A percentile compares a stretch with the other conserved stretches of the same genome.
Conservation (phyloP, 768 basidiomycete species). For the Mycena rebaudengoi region DNA sequence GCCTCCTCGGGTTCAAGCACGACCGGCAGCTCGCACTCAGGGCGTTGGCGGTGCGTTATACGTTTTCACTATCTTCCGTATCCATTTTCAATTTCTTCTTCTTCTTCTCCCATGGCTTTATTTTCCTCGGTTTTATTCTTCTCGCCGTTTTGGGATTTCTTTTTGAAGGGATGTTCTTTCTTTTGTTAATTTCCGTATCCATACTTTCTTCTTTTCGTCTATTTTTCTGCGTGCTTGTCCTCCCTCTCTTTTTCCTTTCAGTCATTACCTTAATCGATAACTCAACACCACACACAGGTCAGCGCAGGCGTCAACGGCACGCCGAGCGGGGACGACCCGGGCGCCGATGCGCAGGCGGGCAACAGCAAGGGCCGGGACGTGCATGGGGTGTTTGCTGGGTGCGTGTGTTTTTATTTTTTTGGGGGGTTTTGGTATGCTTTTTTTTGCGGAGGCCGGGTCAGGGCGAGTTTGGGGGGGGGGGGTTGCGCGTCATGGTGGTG, state of each 20-base stretch:
- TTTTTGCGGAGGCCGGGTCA: too few relatives aligned
- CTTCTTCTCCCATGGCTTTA: not conserved
- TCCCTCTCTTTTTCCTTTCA: not conserved
- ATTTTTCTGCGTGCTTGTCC: not conserved
- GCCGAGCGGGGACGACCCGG: not conserved
- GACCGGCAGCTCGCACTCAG: conserved; percentile 74
- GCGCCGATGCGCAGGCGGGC: too few relatives aligned
- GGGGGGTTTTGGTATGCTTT: too few relatives aligned
- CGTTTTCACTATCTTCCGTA: too few relatives aligned
- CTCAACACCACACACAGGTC: not conserved
- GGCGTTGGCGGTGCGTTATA: conserved; percentile 61
- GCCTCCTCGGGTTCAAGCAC: conserved; percentile 79
- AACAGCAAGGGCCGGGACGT: conserved; percentile 70
- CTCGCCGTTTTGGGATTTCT: too few relatives aligned
- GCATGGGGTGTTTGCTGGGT: conserved; percentile 83
- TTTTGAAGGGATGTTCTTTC: too few relatives aligned
- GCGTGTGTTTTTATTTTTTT: conserved; percentile 38
- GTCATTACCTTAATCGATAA: not conserved
- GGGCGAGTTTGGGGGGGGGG: too few relatives aligned
- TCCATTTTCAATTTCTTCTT: not conserved
- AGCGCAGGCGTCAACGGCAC: conserved; percentile 19
- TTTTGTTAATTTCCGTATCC: too few relatives aligned
- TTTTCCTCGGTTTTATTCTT: not conserved
- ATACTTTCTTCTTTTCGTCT: too few relatives aligned
- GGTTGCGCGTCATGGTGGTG: too few relatives aligned